Conservation (phyloP, 108 stramenopile species). For the Parmales sp. region DNA sequence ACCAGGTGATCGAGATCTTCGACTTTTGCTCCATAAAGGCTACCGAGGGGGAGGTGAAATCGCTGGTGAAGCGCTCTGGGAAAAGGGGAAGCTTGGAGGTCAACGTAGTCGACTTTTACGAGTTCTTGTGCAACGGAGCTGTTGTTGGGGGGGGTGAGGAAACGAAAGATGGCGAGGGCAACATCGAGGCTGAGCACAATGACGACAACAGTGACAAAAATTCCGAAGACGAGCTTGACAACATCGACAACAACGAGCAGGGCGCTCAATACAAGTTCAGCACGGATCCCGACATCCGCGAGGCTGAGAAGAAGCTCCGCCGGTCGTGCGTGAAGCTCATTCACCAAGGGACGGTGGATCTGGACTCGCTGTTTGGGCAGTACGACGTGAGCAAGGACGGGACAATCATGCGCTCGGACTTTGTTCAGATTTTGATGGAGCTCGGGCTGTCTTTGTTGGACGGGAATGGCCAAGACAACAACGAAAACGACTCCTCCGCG, state of each 20-base stretch:
- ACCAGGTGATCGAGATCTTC: neutral
- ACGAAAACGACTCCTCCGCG: neutral
- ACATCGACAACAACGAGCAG: neutral
- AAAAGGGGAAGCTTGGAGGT: neutral
- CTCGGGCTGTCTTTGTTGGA: constrained; percentile 29
- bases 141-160: constrained; percentile 12
- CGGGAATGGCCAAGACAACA: neutral
- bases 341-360: constrained; percentile 21
- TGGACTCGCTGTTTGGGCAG: constrained; percentile 17
- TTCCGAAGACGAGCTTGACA: constrained; percentile 11
- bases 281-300: constrained; percentile 29
- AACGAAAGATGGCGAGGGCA: constrained; percentile 20
- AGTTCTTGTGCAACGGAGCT: constrained; percentile 16
- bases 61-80: neutral
- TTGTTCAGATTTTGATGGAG: constrained; percentile 36
- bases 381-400: constrained; percentile 27
- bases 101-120: constrained; percentile 12
- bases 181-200: constrained; percentile 4
- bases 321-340: constrained; percentile 21
- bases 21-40: constrained; percentile 1
- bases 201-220: constrained; percentile 23
- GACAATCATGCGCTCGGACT: constrained; percentile 25
- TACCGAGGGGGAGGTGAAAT: constrained; percentile 5
- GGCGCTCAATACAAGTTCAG: constrained; percentile 24
- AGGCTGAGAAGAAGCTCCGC: constrained; percentile 36